These are phyloP conservation scores for Cucurbitaria berberidis DNA, from an alignment of 2,329 filamentous ascomycete genomes.

Conservation along the genomic window DNA sequence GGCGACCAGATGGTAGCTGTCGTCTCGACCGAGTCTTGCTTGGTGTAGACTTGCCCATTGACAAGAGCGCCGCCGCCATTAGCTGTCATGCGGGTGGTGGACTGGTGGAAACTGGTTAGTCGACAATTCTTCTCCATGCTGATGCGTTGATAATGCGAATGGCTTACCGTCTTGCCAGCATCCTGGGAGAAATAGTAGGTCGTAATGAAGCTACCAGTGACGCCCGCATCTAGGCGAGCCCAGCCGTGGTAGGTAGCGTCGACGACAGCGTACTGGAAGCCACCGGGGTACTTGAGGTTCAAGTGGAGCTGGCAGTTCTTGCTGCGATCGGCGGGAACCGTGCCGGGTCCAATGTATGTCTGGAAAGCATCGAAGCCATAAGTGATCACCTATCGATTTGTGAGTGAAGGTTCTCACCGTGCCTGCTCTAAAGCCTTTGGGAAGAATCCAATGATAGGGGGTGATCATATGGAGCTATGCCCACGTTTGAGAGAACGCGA, in stretches of 20 bases:
- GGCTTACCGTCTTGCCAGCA: slow-evolving; percentile 36
- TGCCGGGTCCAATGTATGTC: slow-evolving; percentile 43
- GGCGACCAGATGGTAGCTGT: slow-evolving; percentile 44
- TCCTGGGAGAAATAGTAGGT: slow-evolving; percentile 49
- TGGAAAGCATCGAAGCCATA: slow-evolving; percentile 45
- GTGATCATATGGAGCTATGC: slow-evolving; percentile 1
- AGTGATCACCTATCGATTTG: slow-evolving; percentile 35
- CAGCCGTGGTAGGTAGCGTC: slow-evolving; percentile 47
- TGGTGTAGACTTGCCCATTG: slow-evolving; percentile 52
- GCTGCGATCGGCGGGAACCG: slow-evolving; percentile 35
- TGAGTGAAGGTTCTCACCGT: slow-evolving; percentile 9
- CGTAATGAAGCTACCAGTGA: slow-evolving; percentile 44
- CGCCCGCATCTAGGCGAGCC: slow-evolving; percentile 41
- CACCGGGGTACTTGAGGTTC: slow-evolving; percentile 45
- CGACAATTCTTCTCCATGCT: too few species aligned
- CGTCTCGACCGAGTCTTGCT: slow-evolving; percentile 51
- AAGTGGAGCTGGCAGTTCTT: slow-evolving; percentile 49
- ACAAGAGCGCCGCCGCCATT: slow-evolving; percentile 48
- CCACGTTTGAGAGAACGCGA: slow-evolving; percentile 2
- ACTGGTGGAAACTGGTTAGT: slow-evolving; percentile 11
- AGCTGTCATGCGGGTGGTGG: slow-evolving; percentile 33
- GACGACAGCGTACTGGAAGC: slow-evolving; percentile 48
- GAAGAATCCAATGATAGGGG: slow-evolving; percentile 1
- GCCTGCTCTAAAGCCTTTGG: neutral
- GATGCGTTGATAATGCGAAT: too few species aligned